Base-by-base conservation (phyloP, 768 basidiomycete species). In the Albatrellus ellisii region DNA sequence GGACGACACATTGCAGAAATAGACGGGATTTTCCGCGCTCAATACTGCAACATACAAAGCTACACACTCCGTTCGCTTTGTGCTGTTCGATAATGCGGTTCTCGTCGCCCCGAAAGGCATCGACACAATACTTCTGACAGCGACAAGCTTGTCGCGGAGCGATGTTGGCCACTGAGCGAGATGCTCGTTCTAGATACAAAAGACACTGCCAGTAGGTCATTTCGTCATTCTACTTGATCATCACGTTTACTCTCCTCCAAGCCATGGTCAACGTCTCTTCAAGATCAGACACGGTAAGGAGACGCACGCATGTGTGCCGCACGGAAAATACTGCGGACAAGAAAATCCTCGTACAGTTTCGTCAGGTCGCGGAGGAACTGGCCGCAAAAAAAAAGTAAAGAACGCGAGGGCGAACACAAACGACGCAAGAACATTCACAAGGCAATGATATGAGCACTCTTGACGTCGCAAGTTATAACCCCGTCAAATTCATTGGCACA, bases 151-250 rank as follows among this genome's bases (percentile, higher is more conserved):
- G 86, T 94, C 2, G 95, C 94, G 0, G 94, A 98, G 54, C 68
- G 75, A 50, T 97, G 88, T 58, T 99, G 91, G 87, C 74, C 81
- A 6, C 64, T 98, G 56, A 84, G 77, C 51, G 95, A 99, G 59
- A 88, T 98, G 72, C 62, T 94, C 28, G 90, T 98, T 0, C 70
- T 94, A 17, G 95, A 99, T 58, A 88, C 94, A 25, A 98, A 97
- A 59, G 95, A 98, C 60, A 82, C 89, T 3, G 71, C 88, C 4
- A 81, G 92, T 92, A 44, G 49, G 79, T n/a, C n/a, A n/a, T 62
- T 7, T 20, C 35, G 29, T 15, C 15, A 32, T 27, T 41, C 41
- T 22, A 17, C 26, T 26, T 17, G 6, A 26, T 8, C n/a, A 3
- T 3, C 20, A 26, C 10, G 20, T 27, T 26, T 26, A 5, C 26